Evolutionary conservation across 2,329 filamentous ascomycete genomes (phyloP).

Genomic region (Exophiala spinifera): DNA sequence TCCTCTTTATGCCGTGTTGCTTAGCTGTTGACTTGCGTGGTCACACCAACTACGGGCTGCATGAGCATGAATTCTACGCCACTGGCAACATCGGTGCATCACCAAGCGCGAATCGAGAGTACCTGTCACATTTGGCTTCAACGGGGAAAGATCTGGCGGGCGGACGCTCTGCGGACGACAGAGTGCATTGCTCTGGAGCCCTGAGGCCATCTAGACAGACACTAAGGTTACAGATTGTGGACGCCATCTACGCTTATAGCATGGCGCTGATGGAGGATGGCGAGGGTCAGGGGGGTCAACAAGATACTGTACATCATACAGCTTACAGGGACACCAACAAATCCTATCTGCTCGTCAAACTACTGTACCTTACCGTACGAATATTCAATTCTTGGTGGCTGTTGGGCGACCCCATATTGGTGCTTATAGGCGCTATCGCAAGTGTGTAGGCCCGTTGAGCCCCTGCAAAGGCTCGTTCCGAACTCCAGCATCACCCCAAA

Average conservation of each 20-base stretch:
- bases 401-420: too few relatives aligned
- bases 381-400: too few relatives aligned
- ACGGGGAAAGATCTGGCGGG: neutral
- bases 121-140: neutral
- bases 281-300: neutral
- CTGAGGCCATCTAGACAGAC: neutral
- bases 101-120: neutral
- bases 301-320: too few relatives aligned
- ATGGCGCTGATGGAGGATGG: neutral
- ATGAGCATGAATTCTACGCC: neutral
- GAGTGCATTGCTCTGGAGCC: neutral
- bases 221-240: neutral
- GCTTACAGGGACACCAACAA: too few relatives aligned
- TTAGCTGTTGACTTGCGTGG: neutral
- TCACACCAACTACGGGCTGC: neutral
- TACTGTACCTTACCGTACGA: too few relatives aligned
- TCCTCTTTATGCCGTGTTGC: neutral
- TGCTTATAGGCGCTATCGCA: too few relatives aligned
- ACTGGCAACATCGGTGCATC: neutral
- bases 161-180: too few relatives aligned
- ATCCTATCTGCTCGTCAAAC: too few relatives aligned
- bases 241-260: neutral
- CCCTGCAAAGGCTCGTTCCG: too few relatives aligned
- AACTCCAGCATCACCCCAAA: neutral
- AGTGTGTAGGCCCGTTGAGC: too few relatives aligned